These are phyloP conservation scores for Ophiostoma angusticollis DNA, from an alignment of 2,329 filamentous ascomycete genomes.

Conservation along the genomic window DNA sequence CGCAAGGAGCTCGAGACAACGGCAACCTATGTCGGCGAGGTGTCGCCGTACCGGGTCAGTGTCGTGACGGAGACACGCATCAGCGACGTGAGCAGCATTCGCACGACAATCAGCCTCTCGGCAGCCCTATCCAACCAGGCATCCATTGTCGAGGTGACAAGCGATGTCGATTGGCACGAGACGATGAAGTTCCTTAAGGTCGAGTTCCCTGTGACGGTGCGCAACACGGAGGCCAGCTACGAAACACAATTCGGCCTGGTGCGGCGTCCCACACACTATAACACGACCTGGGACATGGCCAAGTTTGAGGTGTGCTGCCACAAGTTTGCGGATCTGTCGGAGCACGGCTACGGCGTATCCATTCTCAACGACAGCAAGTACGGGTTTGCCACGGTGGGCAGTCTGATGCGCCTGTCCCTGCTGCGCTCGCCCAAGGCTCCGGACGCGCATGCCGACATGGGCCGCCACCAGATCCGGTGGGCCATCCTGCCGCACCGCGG, in stretches of 20 bases:
- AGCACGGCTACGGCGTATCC: constrained; percentile 55
- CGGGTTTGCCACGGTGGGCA: constrained; percentile 54
- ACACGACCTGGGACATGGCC: constrained; percentile 78
- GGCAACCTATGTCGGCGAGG: constrained; percentile 58
- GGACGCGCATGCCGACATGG: constrained; percentile 59
- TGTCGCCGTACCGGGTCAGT: constrained; percentile 62
- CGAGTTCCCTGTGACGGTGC: constrained; percentile 87
- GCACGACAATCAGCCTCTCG: constrained; percentile 69
- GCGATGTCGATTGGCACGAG: constrained; percentile 93
- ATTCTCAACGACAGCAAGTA: constrained; percentile 60
- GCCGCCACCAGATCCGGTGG: constrained; percentile 50
- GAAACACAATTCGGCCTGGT: constrained; percentile 91
- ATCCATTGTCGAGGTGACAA: constrained; percentile 63
- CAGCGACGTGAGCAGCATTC: constrained; percentile 74
- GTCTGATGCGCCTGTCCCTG: constrained; percentile 53
- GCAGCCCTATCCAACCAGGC: constrained; percentile 52
- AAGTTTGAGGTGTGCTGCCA: constrained; percentile 69
- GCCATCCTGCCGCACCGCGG: constrained; percentile 53
- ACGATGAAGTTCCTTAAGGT: constrained; percentile 98
- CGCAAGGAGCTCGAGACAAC: constrained; percentile 60
- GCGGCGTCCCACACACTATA: constrained; percentile 88
- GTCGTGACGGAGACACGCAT: constrained; percentile 77
- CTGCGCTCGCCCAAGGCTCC: constrained; percentile 55
- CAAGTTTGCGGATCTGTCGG: constrained; percentile 60
- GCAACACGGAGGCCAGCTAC: constrained; percentile 85